phyloP scores from a whole-genome alignment of 768 basidiomycete species.

The Erythrobasidium yunnanense region DNA sequence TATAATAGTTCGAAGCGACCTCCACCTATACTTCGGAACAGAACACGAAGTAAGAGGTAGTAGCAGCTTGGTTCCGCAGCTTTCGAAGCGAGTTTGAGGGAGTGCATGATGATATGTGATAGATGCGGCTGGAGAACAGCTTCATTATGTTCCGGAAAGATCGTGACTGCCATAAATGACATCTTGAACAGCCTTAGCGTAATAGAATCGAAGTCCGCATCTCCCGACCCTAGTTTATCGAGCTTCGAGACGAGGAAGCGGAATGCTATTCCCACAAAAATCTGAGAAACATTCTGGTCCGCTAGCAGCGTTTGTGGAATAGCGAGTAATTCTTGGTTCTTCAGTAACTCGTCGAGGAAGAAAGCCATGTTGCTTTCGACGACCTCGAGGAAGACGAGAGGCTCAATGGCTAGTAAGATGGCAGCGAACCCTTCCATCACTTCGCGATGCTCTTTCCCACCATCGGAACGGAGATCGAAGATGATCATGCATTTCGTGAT shows the following conservation, averaged over 20 bases:
- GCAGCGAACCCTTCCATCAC: slow-evolving; percentile 61
- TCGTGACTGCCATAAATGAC: slow-evolving; percentile 75
- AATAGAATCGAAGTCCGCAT: slow-evolving; percentile 69
- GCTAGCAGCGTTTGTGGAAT: slow-evolving; percentile 73
- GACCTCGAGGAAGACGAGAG: slow-evolving; percentile 38
- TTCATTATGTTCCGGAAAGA: slow-evolving; percentile 67
- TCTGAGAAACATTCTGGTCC: slow-evolving; percentile 65
- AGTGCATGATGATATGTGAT: slow-evolving; percentile 86
- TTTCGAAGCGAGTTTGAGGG: slow-evolving; percentile 84
- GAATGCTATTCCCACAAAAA: slow-evolving; percentile 74
- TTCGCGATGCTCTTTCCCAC: slow-evolving; percentile 56
- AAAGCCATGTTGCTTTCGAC: slow-evolving; percentile 58
- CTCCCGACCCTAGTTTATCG: slow-evolving; percentile 57
- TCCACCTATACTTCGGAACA: slow-evolving; percentile 86
- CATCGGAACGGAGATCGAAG: slow-evolving; percentile 51
- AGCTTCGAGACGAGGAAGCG: slow-evolving; percentile 73
- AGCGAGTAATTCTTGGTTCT: slow-evolving; percentile 66
- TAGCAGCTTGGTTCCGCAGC: slow-evolving; percentile 83
- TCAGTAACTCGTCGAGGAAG: slow-evolving; percentile 57
- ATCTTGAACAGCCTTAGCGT: slow-evolving; percentile 90
- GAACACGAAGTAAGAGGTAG: slow-evolving; percentile 75
- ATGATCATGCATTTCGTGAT: slow-evolving; percentile 73
- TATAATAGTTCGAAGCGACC: slow-evolving; percentile 89
- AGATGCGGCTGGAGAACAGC: slow-evolving; percentile 86
- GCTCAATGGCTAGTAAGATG: slow-evolving; percentile 28